phyloP scores from a whole-genome alignment of 2,329 filamentous ascomycete genomes.

The Penicillium brasilianum region DNA sequence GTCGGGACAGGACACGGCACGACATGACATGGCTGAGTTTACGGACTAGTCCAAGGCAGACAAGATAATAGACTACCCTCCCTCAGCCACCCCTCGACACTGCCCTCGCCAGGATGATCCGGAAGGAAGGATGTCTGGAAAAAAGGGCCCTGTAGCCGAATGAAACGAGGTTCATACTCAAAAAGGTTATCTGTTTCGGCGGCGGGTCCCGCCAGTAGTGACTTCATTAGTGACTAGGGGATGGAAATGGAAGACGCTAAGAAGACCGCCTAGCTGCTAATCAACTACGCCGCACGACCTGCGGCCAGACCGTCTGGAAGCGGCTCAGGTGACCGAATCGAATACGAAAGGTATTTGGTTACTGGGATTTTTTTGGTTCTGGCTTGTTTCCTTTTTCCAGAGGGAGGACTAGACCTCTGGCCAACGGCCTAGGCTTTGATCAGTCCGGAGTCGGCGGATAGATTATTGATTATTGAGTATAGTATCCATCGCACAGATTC shows the following conservation, averaged over 20 bases:
- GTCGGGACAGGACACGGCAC: neutral
- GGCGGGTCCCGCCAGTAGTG: slow-evolving; percentile 11
- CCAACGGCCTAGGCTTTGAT: neutral
- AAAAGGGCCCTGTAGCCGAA: neutral
- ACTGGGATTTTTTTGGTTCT: too few species aligned
- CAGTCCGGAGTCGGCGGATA: neutral
- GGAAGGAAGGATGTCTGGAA: neutral
- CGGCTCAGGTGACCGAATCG: slow-evolving; percentile 25
- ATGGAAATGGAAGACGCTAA: neutral
- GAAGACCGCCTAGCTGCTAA: neutral
- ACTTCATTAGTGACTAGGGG: slow-evolving; percentile 16
- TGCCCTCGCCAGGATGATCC: neutral
- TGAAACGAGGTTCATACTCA: neutral
- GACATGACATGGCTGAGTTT: neutral
- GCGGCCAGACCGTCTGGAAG: slow-evolving; percentile 25
- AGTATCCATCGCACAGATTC: neutral
- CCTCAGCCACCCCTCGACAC: neutral
- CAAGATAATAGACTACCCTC: neutral
- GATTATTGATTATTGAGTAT: neutral
- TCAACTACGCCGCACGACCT: slow-evolving; percentile 7
- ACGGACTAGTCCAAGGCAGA: neutral
- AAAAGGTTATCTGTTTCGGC: neutral
- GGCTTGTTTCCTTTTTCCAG: neutral
- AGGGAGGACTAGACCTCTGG: too few species aligned
- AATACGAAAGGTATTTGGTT: neutral